Evolutionary conservation across 345 rosid genomes (phyloP).

Genomic region (Hibiscus mutabilis): DNA sequence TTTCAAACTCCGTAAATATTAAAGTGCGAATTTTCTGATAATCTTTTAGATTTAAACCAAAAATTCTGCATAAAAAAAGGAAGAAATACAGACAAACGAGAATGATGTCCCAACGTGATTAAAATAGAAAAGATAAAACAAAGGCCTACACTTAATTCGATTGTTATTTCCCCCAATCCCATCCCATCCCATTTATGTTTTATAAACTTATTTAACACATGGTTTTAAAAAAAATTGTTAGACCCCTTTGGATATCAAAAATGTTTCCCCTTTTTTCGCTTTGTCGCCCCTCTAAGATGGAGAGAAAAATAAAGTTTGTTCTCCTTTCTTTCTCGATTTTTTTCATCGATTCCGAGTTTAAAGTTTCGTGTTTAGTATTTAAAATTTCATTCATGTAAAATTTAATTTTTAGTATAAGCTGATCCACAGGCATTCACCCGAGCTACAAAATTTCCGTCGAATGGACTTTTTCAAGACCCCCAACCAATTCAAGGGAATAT

Average conservation of each 20-base stretch:
- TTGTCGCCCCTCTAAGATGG: not conserved
- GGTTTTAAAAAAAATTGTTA: too few species aligned
- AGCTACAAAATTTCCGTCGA: not conserved
- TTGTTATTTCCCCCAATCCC: too few species aligned
- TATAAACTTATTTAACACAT: too few species aligned
- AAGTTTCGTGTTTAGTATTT: too few species aligned
- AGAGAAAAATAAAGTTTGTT: constrained; percentile 1
- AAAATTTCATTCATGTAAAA: too few species aligned
- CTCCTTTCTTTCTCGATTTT: not conserved
- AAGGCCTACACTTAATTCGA: not conserved
- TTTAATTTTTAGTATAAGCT: too few species aligned
- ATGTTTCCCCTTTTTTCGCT: too few species aligned
- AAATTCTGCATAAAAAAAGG: not conserved
- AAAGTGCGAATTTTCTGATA: too few species aligned
- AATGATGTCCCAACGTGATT: not conserved
- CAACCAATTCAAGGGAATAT: constrained; percentile 1
- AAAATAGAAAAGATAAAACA: not conserved
- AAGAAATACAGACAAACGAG: not conserved
- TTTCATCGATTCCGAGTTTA: not conserved
- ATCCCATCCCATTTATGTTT: too few species aligned
- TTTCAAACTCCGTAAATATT: too few species aligned
- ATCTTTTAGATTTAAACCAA: too few species aligned
- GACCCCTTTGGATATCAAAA: too few species aligned
- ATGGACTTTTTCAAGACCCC: not conserved
- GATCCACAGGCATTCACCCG: constrained; percentile 17